Percentiles rank a stretch among this genome's conserved stretches.
These are phyloP conservation scores for Canna indica DNA, from an alignment of 176 grass and related monocot genomes.

Conservation along the genomic window DNA sequence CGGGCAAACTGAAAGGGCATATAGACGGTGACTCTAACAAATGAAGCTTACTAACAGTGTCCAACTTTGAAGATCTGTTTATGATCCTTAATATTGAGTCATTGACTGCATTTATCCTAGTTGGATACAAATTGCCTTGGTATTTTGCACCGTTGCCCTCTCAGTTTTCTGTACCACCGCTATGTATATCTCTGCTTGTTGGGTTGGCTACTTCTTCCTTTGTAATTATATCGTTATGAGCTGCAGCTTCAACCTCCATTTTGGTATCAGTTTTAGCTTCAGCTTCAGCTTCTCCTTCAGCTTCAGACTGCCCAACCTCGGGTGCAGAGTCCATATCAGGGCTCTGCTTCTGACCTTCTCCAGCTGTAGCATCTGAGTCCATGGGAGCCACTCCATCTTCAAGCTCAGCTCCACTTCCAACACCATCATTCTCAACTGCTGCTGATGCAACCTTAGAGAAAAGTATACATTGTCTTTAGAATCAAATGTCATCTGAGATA, in stretches of 20 bases:
- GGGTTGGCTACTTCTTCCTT: constrained; percentile 7
- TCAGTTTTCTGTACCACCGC: not conserved
- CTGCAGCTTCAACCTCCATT: not conserved
- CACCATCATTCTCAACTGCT: constrained; percentile 60
- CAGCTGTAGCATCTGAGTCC: constrained; percentile 52
- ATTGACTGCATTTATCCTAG: not conserved
- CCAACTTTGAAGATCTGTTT: too few relatives aligned
- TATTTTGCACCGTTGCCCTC: not conserved
- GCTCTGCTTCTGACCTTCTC: constrained; percentile 55
- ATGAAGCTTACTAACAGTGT: too few relatives aligned
- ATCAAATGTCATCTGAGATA: not conserved
- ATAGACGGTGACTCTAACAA: too few relatives aligned
- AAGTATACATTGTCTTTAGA: not conserved
- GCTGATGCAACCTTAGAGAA: constrained; percentile 33
- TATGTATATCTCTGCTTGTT: not conserved
- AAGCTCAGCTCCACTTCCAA: constrained; percentile 51
- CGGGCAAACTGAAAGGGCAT: too few relatives aligned
- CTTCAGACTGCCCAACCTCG: constrained; percentile 54
- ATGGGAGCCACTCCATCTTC: constrained; percentile 81
- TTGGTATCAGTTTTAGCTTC: constrained; percentile 1
- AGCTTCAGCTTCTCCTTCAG: constrained; percentile 42
- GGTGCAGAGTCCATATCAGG: constrained; percentile 55
- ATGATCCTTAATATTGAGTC: not conserved
- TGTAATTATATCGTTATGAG: not conserved
- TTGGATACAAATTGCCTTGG: not conserved